Percentiles rank a stretch among this genome's conserved stretches.
phyloP scores from a whole-genome alignment of 2,329 filamentous ascomycete genomes.

The Ophiocordyceps camponoti-saundersi region DNA sequence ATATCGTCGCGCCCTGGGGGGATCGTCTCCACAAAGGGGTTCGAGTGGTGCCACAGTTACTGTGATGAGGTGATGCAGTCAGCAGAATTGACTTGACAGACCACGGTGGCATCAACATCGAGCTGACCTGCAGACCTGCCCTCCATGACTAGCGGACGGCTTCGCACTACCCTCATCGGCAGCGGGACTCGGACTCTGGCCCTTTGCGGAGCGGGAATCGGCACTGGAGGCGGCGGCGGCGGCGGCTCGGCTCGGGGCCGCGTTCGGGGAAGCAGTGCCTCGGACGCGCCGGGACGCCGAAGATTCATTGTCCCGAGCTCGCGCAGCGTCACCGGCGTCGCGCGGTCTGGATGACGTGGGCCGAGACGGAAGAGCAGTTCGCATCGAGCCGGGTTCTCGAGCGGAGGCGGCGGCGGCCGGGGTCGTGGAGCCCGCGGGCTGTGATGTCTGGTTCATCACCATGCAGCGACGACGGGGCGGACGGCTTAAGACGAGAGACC shows the following conservation, averaged over 20 bases:
- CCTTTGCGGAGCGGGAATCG: slow-evolving; percentile 8
- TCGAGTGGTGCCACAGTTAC: slow-evolving; percentile 87
- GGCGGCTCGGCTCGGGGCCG: not conserved
- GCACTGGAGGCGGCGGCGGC: slow-evolving; percentile 10
- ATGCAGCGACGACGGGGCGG: slow-evolving; percentile 1
- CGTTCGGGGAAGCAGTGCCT: slow-evolving; percentile 11
- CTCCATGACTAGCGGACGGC: slow-evolving; percentile 22
- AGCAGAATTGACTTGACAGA: too few relatives aligned
- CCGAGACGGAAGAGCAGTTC: slow-evolving; percentile 20
- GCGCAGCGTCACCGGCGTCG: slow-evolving; percentile 4
- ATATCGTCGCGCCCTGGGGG: slow-evolving; percentile 84
- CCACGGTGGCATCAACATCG: not conserved
- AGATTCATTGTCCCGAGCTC: slow-evolving; percentile 6
- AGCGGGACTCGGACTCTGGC: slow-evolving; percentile 12
- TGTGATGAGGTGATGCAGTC: slow-evolving; percentile 18
- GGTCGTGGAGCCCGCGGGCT: slow-evolving; percentile 9
- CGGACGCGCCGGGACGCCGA: slow-evolving; percentile 5
- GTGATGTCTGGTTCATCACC: slow-evolving; percentile 16
- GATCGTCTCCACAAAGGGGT: slow-evolving; percentile 92
- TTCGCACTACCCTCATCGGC: slow-evolving; percentile 5
- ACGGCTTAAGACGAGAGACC: not conserved
- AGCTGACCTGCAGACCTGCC: slow-evolving; percentile 56
- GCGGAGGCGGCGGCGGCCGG: slow-evolving; percentile 5
- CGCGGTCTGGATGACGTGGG: slow-evolving; percentile 16
- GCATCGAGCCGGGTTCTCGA: slow-evolving; percentile 13